These are phyloP conservation scores for Sphaerulina vaccinii DNA, from an alignment of 2,329 filamentous ascomycete species.

Conservation along the genomic window DNA sequence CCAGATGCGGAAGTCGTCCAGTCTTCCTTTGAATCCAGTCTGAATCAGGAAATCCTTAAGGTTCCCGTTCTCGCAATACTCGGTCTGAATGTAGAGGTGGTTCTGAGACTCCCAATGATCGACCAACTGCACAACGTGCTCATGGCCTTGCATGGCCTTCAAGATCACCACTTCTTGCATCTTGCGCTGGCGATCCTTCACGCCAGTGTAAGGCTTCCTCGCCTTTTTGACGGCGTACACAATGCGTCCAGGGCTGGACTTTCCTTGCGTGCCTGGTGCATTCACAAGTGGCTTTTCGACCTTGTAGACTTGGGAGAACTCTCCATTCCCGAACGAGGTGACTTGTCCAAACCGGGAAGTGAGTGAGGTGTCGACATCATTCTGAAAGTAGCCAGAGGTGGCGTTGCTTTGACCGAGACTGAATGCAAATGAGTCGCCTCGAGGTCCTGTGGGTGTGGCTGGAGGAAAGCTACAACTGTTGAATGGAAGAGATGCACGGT, in stretches of 20 bases:
- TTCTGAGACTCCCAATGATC: conserved; percentile 84
- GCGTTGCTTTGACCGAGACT: conserved; percentile 47
- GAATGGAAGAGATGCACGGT: conserved; percentile 39
- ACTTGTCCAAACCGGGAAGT: conserved; percentile 76
- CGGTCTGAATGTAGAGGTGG: conserved; percentile 93
- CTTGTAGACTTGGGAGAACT: conserved; percentile 90
- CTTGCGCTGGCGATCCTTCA: conserved; percentile 77
- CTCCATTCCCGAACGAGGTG: conserved; percentile 77
- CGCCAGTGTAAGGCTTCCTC: conserved; percentile 73
- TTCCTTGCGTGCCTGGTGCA: conserved; percentile 33
- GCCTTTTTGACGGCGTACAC: conserved; percentile 95
- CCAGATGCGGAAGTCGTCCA: conserved; percentile 98
- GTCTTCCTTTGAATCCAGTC: conserved; percentile 75
- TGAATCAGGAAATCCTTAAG: conserved; percentile 81
- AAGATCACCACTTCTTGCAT: conserved; percentile 81
- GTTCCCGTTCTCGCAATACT: conserved; percentile 93
- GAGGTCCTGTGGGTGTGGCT: conserved; percentile 75
- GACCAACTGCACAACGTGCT: conserved; percentile 81
- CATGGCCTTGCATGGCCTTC: conserved; percentile 71
- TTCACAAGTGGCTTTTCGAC: conserved; percentile 55
- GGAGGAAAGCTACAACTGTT: conserved; percentile 59
- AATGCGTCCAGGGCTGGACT: conserved; percentile 30
- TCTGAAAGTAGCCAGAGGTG: conserved; percentile 66
- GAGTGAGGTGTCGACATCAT: conserved; percentile 73
- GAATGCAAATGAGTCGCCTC: conserved; percentile 58